Evolutionary conservation across 805 yeast genomes (phyloP).

Genomic region (Nakazawaea anatomiae): DNA sequence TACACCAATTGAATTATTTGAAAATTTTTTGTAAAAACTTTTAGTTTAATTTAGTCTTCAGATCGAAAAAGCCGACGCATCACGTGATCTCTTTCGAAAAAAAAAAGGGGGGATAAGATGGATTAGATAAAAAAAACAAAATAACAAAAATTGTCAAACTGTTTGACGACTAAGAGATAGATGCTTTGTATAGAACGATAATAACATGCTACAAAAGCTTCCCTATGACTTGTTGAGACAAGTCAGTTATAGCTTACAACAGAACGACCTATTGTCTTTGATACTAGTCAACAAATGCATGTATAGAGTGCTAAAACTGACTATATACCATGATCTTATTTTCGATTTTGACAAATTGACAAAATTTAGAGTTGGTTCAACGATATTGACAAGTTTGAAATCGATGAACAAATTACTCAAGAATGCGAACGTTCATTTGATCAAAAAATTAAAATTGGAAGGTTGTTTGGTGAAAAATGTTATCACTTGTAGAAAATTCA

Average conservation of each 20-base stretch:
- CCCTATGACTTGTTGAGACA: not conserved
- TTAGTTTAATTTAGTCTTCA: not conserved
- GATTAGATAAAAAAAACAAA: slow-evolving; percentile 2
- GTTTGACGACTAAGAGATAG: not conserved
- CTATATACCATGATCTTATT: not conserved
- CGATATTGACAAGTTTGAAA: not conserved
- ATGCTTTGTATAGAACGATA: not conserved
- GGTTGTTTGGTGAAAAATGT: slow-evolving; percentile 6
- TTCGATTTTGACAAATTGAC: slow-evolving; percentile 7
- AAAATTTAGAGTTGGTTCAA: not conserved
- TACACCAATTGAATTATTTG: not conserved
- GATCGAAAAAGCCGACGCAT: not conserved
- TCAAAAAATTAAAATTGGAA: not conserved
- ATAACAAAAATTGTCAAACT: too few relatives aligned
- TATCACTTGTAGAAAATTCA: not conserved
- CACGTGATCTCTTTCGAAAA: not conserved
- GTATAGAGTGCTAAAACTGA: not conserved
- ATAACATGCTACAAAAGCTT: not conserved
- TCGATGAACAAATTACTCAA: slow-evolving; percentile 1
- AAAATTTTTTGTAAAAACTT: not conserved
- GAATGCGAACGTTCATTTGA: not conserved
- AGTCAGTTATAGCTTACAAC: not conserved
- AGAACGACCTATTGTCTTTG: slow-evolving; percentile 1
- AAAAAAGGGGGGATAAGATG: not conserved
- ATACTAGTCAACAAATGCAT: not conserved